Conservation (phyloP, 2,329 filamentous ascomycete genomes). For the Esteya vermicola region DNA sequence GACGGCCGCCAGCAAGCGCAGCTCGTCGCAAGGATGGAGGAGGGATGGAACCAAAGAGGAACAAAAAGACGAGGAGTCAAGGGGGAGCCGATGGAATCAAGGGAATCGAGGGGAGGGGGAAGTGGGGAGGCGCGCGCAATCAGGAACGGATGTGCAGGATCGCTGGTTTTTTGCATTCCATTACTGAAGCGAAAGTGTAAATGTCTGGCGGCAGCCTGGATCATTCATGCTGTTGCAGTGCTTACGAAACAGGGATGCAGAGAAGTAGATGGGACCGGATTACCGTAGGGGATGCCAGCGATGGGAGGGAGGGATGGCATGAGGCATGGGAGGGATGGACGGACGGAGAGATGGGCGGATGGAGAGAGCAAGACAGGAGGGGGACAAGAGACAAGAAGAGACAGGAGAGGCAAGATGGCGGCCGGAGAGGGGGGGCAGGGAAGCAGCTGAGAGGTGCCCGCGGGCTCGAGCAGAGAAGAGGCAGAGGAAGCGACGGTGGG, state of each 20-base stretch:
- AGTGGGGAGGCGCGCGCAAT: no score
- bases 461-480: conserved; percentile 1
- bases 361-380: background rate
- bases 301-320: background rate
- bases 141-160: background rate
- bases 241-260: background rate
- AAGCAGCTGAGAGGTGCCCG: background rate
- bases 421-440: background rate
- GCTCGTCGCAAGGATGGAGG: background rate
- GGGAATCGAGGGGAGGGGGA: no score
- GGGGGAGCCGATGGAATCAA: no score
- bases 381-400: background rate
- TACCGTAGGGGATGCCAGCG: background rate
- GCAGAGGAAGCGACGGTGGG: no score
- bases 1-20: no score
- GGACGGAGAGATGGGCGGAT: background rate
- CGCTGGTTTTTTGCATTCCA: background rate
- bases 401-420: background rate
- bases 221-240: no score
- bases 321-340: background rate
- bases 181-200: background rate
- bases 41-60: background rate
- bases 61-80: no score
- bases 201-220: no score
- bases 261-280: background rate